Base-by-base conservation (phyloP, 345 rosid species). In the Boechera retrofracta region DNA sequence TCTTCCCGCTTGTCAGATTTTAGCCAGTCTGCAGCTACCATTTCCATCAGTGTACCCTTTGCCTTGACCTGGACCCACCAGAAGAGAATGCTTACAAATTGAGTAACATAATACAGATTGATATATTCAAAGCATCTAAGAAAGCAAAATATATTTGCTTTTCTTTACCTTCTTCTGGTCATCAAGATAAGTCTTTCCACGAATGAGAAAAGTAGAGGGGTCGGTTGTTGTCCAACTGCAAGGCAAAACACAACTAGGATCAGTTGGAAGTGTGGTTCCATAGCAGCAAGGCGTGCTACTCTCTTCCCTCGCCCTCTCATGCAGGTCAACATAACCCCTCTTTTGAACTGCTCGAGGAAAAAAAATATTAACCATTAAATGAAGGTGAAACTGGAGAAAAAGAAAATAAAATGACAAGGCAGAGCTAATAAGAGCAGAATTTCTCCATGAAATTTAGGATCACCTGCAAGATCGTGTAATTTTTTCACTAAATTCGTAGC, bases 21-120 rank as follows among this genome's bases (percentile, higher is more conserved):
- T 47, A 87, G 72, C 98, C 98, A 94, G 86, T 91, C 97, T 72
- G 97, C 97, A 65, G 92, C 97, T 69, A 94, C 93, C 97, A 91
- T 91, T 82, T 89, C 89, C 97, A 91, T 90, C 89, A 88, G 74
- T 42, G 89, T 87, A 60, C 89, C 94, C 73, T 87, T 94, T 33
- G 97, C 96, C 87, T 87, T 91, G 62, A 94, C 72, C 98, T 94
- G 85, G 55, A 75, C 41, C 54, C 77, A 75, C 62, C 68, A 71
- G 49, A 72, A 69, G 55, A 74, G 9, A 36, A 69, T 45, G 69
- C 61, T 62, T 62, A 67, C 42, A 32, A 11, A 48, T 1, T 59
- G 62, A 51, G 29, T 10, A 68, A 55, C 28, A 54, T 9, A 42
- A 38, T 33, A 62, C 15, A 26, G 51, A 58, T 15, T 3, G 21